A percentile compares a stretch with the other conserved stretches of the same genome.
Evolutionary conservation across 768 basidiomycete species (phyloP).

Genomic region (Lentinula detonsa): DNA sequence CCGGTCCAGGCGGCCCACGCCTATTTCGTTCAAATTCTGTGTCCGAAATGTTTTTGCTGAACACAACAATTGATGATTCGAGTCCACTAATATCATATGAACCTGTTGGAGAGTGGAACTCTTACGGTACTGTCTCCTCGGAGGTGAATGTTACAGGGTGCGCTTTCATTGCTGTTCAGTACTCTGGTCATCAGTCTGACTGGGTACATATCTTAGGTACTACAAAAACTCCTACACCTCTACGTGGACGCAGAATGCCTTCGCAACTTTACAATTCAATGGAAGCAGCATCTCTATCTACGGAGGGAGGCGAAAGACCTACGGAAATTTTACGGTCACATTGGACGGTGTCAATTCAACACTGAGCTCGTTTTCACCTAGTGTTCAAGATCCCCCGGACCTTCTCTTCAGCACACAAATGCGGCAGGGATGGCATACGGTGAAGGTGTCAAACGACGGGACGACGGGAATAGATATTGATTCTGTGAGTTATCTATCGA

Average conservation of each 20-base stretch:
- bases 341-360: slow-evolving; percentile 16
- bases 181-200: slow-evolving; percentile 15
- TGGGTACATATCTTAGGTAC: slow-evolving; percentile 19
- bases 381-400: not conserved
- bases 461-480: not conserved
- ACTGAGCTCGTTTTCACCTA: slow-evolving; percentile 3
- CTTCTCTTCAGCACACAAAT: not conserved
- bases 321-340: slow-evolving; percentile 23
- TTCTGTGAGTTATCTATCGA: not conserved
- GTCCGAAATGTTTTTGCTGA: slow-evolving; percentile 11
- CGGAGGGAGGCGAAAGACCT: slow-evolving; percentile 24
- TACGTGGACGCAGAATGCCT: slow-evolving; percentile 19
- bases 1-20: not conserved
- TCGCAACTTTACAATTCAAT: slow-evolving; percentile 21
- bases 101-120: slow-evolving; percentile 2
- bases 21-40: not conserved
- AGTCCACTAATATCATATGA: slow-evolving; percentile 5
- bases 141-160: not conserved
- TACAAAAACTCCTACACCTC: slow-evolving; percentile 21
- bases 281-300: slow-evolving; percentile 25
- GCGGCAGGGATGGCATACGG: slow-evolving; percentile 1
- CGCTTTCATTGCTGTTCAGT: not conserved
- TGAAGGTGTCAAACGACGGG: not conserved
- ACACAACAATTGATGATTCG: slow-evolving; percentile 7
- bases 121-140: not conserved